These are phyloP conservation scores for Ceratocystis variospora DNA, from an alignment of 2,329 filamentous ascomycete species.

Conservation along the genomic window DNA sequence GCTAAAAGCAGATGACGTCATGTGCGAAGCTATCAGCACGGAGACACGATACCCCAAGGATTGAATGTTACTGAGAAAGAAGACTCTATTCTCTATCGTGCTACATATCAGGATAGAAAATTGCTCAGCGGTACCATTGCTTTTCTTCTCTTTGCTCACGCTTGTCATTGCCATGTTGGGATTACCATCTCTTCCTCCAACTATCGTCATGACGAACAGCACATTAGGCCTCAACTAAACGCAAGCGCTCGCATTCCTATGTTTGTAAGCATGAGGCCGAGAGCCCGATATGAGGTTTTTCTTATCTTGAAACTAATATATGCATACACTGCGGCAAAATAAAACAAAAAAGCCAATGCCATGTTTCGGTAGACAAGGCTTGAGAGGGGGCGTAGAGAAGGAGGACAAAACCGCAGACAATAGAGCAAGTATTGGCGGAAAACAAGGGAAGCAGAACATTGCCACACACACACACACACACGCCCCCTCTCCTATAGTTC, in stretches of 20 bases:
- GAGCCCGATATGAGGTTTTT: background rate
- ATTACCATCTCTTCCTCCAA: too few relatives aligned
- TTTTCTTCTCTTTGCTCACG: too few relatives aligned
- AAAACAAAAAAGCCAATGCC: background rate
- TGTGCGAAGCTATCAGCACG: background rate
- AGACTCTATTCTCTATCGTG: too few relatives aligned
- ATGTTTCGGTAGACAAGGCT: background rate
- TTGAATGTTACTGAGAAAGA: too few relatives aligned
- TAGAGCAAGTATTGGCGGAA: background rate
- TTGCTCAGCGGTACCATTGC: too few relatives aligned
- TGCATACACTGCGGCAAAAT: background rate
- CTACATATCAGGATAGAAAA: too few relatives aligned
- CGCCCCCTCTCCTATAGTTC: background rate
- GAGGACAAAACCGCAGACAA: background rate
- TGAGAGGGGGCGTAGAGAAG: background rate
- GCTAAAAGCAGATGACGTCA: background rate
- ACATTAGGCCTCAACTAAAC: background rate
- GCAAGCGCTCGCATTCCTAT: background rate
- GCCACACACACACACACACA: slow-evolving; percentile 1
- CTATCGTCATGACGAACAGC: background rate
- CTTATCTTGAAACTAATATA: background rate
- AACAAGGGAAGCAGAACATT: background rate
- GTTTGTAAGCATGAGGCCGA: background rate
- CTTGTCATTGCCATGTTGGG: too few relatives aligned
- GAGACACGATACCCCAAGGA: too few relatives aligned